Evolutionary conservation across 2,329 filamentous ascomycete genomes (phyloP).

Genomic region (Lojkania enalia): DNA sequence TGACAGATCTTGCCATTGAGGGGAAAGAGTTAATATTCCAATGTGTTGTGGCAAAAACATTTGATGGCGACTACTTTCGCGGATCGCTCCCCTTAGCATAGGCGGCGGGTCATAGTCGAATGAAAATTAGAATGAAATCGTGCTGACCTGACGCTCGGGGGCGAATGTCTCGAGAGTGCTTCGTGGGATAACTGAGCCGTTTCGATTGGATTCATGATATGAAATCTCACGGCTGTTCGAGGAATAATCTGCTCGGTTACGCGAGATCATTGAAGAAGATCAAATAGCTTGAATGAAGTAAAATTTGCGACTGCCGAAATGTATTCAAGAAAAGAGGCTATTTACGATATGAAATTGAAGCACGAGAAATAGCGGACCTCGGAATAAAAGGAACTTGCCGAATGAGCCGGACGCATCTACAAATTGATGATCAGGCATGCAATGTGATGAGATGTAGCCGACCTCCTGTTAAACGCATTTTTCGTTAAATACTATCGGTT

Average conservation of each 20-base stretch:
- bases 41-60: no score
- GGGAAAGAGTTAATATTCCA: no score
- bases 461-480: slow-evolving; percentile 2
- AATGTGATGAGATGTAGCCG: slow-evolving; percentile 12
- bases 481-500: slow-evolving; percentile 7
- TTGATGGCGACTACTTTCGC: no score
- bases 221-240: no score
- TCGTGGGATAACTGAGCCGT: no score
- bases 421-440: slow-evolving; percentile 12
- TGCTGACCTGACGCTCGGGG: no score
- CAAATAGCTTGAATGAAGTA: neutral
- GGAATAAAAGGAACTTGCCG: slow-evolving; percentile 11
- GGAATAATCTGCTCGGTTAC: neutral
- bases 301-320: slow-evolving; percentile 13
- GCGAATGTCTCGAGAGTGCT: no score
- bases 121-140: no score
- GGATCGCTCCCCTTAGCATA: no score
- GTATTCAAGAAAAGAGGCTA: slow-evolving; percentile 8
- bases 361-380: slow-evolving; percentile 8
- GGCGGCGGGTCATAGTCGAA: no score
- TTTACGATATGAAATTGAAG: slow-evolving; percentile 13
- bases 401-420: slow-evolving; percentile 12
- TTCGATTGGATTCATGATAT: no score
- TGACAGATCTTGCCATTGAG: no score
- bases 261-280: neutral